Evolutionary conservation across 352 stramenopile genomes (phyloP), one percentile per base, ranked within the genome.

Genomic region (Pythium angustatum): DNA sequence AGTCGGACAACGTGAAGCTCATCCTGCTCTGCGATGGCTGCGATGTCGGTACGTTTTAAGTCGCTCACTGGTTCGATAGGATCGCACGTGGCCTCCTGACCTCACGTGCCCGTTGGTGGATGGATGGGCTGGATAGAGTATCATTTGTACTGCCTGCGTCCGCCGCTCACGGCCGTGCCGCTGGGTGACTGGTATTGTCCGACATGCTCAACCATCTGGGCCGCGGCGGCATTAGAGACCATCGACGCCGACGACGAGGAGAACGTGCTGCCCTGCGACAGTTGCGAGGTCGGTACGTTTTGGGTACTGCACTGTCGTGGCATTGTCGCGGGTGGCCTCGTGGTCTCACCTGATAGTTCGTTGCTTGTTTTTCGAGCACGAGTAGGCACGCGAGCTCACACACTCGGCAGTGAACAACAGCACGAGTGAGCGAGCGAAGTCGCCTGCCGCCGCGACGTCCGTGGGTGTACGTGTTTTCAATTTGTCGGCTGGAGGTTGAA

Each of bases 21-120:
- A 80, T 81, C 11, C 54, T 91, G 14, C 48, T 91, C 27, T 91
- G 81, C 40, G 79, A 88, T 52, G 54, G 70, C 15, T 91, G 81
- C 58, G 67, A 87, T 28, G 62, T 44, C 36, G 72, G 72, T 83
- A 28, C 15, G 57, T 43, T n/a, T n/a, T n/a, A n/a, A n/a, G n/a
- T n/a, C n/a, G n/a, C n/a, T n/a, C n/a, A n/a, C n/a, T n/a, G n/a
- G n/a, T n/a, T n/a, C n/a, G n/a, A n/a, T n/a, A n/a, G n/a, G n/a
- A n/a, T n/a, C n/a, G n/a, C n/a, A n/a, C n/a, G n/a, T n/a, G n/a
- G n/a, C n/a, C n/a, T n/a, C n/a, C n/a, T n/a, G n/a, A n/a, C n/a
- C n/a, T n/a, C n/a, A n/a, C n/a, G n/a, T n/a, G n/a, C n/a, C n/a
- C n/a, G n/a, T 55, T 51, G 24, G 36, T 21, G 8, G 15, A 51